These are phyloP conservation scores for Kwoniella dendrophila DNA, from an alignment of 768 basidiomycete genomes.

Conservation along the genomic window DNA sequence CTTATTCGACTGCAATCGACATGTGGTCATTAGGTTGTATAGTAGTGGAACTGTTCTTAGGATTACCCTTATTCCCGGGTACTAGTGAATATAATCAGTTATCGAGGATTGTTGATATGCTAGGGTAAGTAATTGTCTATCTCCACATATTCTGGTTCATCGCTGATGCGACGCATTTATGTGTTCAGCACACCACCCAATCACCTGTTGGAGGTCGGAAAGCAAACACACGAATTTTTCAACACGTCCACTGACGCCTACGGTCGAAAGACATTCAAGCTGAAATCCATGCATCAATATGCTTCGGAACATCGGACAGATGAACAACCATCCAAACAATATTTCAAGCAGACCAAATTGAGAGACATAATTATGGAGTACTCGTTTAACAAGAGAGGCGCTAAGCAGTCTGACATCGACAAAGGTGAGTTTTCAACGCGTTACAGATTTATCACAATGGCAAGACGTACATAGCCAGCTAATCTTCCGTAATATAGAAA, in stretches of 20 bases:
- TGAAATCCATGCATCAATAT: constrained; percentile 94
- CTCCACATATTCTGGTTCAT: neutral
- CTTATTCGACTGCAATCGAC: constrained; percentile 93
- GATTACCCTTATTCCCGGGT: constrained; percentile 93
- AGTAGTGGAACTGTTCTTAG: constrained; percentile 95
- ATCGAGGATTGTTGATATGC: constrained; percentile 95
- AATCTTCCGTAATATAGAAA: constrained; percentile 68
- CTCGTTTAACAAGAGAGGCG: constrained; percentile 81
- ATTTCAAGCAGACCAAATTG: constrained; percentile 90
- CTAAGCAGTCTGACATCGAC: constrained; percentile 76
- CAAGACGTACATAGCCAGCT: neutral
- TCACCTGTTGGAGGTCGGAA: constrained; percentile 93
- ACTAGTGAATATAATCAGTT: constrained; percentile 99
- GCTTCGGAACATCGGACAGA: constrained; percentile 90
- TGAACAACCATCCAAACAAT: constrained; percentile 98
- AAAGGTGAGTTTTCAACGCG: constrained; percentile 69
- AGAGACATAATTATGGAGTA: constrained; percentile 96
- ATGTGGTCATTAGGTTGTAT: constrained; percentile 99
- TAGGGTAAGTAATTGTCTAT: constrained; percentile 71
- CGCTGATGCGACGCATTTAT: neutral
- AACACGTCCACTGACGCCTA: constrained; percentile 71
- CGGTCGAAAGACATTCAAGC: constrained; percentile 72
- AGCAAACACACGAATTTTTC: constrained; percentile 93
- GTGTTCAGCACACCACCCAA: constrained; percentile 75
- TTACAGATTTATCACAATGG: neutral